A percentile compares a stretch with the other conserved stretches of the same genome.
phyloP scores from a whole-genome alignment of 2,329 filamentous ascomycete genomes.

The Rhynchosporium agropyri region DNA sequence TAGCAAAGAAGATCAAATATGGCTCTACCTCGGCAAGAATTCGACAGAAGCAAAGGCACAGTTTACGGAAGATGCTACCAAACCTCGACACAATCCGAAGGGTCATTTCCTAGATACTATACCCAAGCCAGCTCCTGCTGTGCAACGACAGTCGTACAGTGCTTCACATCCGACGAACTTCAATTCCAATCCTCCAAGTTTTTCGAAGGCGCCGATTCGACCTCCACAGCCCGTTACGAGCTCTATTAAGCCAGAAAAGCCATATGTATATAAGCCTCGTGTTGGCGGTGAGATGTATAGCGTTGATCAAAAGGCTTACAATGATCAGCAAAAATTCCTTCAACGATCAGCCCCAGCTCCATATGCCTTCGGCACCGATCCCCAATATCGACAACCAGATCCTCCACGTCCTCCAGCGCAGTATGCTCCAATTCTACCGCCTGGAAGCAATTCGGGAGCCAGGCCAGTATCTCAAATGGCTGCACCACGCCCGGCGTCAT shows the following conservation, averaged over 20 bases:
- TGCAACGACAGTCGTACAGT: slow-evolving; percentile 43
- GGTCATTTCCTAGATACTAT: slow-evolving; percentile 75
- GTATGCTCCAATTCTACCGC: slow-evolving; percentile 2
- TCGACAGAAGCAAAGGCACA: slow-evolving; percentile 91
- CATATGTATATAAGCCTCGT: slow-evolving; percentile 57
- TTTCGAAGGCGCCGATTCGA: slow-evolving; percentile 42
- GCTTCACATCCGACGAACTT: slow-evolving; percentile 39
- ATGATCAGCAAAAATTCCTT: slow-evolving; percentile 42
- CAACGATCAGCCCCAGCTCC: slow-evolving; percentile 35
- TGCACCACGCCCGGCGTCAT: slow-evolving; percentile 5
- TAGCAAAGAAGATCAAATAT: slow-evolving; percentile 72
- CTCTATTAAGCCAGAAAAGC: slow-evolving; percentile 48
- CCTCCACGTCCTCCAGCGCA: slow-evolving; percentile 10
- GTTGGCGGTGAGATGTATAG: slow-evolving; percentile 34
- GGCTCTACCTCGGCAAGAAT: slow-evolving; percentile 82
- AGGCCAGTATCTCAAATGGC: slow-evolving; percentile 3
- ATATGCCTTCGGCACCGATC: slow-evolving; percentile 41
- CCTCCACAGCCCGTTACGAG: slow-evolving; percentile 36
- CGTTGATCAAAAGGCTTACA: slow-evolving; percentile 41
- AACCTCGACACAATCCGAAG: slow-evolving; percentile 64
- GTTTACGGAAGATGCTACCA: slow-evolving; percentile 76
- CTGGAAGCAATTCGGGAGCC: background rate
- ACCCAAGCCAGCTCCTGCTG: slow-evolving; percentile 53
- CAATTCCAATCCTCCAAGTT: slow-evolving; percentile 33
- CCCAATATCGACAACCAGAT: slow-evolving; percentile 30